These are phyloP conservation scores for Chara braunii DNA, from an alignment of 139 green algal genomes.

Conservation along the genomic window DNA sequence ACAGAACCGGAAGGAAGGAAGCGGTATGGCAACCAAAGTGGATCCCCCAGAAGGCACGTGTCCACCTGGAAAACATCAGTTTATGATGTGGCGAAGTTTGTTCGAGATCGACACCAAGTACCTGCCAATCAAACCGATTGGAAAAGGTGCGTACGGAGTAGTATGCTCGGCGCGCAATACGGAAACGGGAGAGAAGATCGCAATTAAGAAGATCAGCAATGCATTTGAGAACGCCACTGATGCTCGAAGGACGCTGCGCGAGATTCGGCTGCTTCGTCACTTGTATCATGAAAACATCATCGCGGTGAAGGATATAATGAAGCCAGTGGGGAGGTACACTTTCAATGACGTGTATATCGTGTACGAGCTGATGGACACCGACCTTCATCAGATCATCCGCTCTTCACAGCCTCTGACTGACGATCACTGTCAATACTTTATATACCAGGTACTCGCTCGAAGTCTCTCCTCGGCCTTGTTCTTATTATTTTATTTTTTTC, in stretches of 20 bases:
- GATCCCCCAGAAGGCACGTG: constrained; percentile 37
- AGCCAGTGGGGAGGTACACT: constrained; percentile 44
- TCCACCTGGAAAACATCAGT: constrained; percentile 65
- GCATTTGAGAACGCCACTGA: constrained; percentile 94
- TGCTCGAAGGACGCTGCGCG: constrained; percentile 79
- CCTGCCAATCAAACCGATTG: constrained; percentile 67
- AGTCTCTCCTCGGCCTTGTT: too few relatives aligned
- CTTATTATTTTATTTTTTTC: neutral
- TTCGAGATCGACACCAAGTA: constrained; percentile 85
- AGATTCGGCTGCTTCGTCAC: constrained; percentile 90
- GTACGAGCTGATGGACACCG: constrained; percentile 99
- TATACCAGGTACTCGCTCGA: constrained; percentile 79
- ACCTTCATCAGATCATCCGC: constrained; percentile 98
- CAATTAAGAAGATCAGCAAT: constrained; percentile 76
- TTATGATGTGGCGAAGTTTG: constrained; percentile 69
- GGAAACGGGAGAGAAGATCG: constrained; percentile 44
- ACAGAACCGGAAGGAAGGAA: too few relatives aligned
- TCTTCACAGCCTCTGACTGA: constrained; percentile 85
- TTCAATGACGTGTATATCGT: constrained; percentile 97
- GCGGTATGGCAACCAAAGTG: constrained; percentile 36
- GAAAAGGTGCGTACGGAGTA: constrained; percentile 94
- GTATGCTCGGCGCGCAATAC: constrained; percentile 85
- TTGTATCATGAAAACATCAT: constrained; percentile 82
- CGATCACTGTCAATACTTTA: constrained; percentile 98
- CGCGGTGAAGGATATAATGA: constrained; percentile 64